These are phyloP conservation scores for Zygosaccharomyces gambellarensis DNA, from an alignment of 805 yeast species.

Conservation along the genomic window DNA sequence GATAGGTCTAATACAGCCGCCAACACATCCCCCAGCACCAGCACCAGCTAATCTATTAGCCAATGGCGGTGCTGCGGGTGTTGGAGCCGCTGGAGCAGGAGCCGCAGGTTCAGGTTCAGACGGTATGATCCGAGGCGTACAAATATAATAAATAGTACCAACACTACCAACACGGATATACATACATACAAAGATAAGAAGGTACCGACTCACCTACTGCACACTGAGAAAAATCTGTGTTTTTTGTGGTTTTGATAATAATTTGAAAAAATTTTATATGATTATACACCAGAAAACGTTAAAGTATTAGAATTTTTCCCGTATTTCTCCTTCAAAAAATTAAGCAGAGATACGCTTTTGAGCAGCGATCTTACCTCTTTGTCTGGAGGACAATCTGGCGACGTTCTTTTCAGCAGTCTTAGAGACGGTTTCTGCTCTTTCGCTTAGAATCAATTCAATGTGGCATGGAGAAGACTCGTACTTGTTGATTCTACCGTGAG, in stretches of 20 bases:
- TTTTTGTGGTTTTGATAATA: background rate
- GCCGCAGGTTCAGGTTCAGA: background rate
- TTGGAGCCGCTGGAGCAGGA: constrained; percentile 1
- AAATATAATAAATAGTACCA: background rate
- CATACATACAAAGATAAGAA: background rate
- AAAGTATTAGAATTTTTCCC: constrained; percentile 4
- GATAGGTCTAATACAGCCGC: constrained; percentile 29
- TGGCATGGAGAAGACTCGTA: constrained; percentile 99
- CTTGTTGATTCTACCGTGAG: constrained; percentile 99
- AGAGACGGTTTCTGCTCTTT: constrained; percentile 88
- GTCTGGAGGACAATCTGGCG: constrained; percentile 82
- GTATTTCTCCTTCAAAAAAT: constrained; percentile 10
- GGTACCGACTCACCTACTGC: background rate
- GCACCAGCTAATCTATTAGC: constrained; percentile 4
- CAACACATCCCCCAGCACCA: constrained; percentile 3
- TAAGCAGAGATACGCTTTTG: constrained; percentile 81
- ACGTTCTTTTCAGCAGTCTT: constrained; percentile 73
- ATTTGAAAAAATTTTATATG: constrained; percentile 4
- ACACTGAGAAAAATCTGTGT: constrained; percentile 4
- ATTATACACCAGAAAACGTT: constrained; percentile 8
- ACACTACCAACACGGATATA: background rate
- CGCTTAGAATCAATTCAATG: constrained; percentile 95
- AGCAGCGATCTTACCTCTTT: constrained; percentile 84
- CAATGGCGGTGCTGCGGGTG: constrained; percentile 6
- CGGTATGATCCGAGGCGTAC: constrained; percentile 1